Conservation (phyloP, 2,329 filamentous ascomycete genomes). For the Davidsoniella australis region DNA sequence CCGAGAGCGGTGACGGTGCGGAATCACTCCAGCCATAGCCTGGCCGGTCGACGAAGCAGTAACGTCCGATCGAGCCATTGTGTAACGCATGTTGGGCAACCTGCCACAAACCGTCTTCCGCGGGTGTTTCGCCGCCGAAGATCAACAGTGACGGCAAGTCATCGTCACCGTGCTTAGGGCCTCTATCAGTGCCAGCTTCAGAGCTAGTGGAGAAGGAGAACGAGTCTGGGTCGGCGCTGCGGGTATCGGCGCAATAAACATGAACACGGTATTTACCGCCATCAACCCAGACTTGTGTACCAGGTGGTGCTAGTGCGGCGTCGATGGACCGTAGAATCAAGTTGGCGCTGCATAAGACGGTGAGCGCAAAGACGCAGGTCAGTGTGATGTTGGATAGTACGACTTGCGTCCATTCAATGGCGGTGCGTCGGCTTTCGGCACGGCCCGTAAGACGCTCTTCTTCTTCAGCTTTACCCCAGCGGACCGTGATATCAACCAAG, state of each 20-base stretch:
- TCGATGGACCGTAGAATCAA: slow-evolving; percentile 69
- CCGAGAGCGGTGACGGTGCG: slow-evolving; percentile 81
- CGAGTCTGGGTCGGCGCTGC: not conserved
- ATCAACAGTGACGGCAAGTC: slow-evolving; percentile 62
- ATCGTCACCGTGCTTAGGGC: slow-evolving; percentile 31
- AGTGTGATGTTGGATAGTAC: slow-evolving; percentile 57
- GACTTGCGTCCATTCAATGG: slow-evolving; percentile 73
- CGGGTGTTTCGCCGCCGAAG: slow-evolving; percentile 65
- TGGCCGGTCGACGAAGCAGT: slow-evolving; percentile 91
- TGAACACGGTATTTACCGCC: slow-evolving; percentile 75
- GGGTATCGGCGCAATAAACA: slow-evolving; percentile 47
- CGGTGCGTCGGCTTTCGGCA: slow-evolving; percentile 63
- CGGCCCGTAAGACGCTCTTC: slow-evolving; percentile 84
- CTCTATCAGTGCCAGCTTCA: too few species aligned
- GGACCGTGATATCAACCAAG: slow-evolving; percentile 61
- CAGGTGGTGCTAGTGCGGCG: slow-evolving; percentile 53
- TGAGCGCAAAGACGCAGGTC: slow-evolving; percentile 47
- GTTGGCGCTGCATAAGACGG: slow-evolving; percentile 61
- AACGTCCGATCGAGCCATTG: slow-evolving; percentile 70
- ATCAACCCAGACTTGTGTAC: slow-evolving; percentile 65
- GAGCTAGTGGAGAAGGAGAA: not conserved
- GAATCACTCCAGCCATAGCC: slow-evolving; percentile 80
- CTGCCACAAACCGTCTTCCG: slow-evolving; percentile 62
- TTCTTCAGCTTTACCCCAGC: slow-evolving; percentile 84
- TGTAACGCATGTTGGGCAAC: slow-evolving; percentile 60